phyloP scores from a whole-genome alignment of 768 basidiomycete genomes.

The Leccinum sublutescens region DNA sequence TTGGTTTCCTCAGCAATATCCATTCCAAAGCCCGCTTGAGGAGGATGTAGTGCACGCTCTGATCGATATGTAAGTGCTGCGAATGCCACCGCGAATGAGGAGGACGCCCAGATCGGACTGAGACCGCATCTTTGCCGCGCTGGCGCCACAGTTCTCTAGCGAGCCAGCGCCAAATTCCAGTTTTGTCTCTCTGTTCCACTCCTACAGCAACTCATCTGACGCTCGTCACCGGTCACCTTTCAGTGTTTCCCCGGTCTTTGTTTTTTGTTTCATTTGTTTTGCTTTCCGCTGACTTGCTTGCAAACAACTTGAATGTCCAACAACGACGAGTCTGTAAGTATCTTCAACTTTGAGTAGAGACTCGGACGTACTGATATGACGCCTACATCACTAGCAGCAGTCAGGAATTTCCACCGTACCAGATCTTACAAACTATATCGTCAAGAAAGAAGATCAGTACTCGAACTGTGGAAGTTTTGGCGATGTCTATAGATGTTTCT shows the following conservation, averaged over 20 bases:
- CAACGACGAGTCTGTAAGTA: neutral
- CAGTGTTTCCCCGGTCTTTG: neutral
- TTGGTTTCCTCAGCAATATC: slow-evolving; percentile 30
- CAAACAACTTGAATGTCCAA: neutral
- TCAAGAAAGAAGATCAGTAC: neutral
- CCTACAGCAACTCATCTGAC: no score
- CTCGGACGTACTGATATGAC: neutral
- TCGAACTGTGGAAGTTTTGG: neutral
- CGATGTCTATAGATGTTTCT: neutral
- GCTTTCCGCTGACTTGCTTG: neutral
- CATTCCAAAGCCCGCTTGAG: slow-evolving; percentile 60
- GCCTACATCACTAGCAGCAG: neutral
- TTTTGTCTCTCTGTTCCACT: no score
- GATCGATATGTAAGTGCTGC: slow-evolving; percentile 56
- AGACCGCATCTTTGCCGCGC: no score
- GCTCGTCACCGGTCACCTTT: no score
- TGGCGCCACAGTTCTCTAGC: no score
- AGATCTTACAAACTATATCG: neutral
- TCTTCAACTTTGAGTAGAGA: no score
- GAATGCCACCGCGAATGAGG: slow-evolving; percentile 60
- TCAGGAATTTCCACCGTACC: neutral
- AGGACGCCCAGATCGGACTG: no score
- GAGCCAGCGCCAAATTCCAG: no score
- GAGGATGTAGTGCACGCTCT: slow-evolving; percentile 64
- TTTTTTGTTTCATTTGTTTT: neutral